Percentiles rank a stretch among this genome's conserved stretches.
Evolutionary conservation across 2,329 filamentous ascomycete species (phyloP).

Genomic region (Diatrype stigma): DNA sequence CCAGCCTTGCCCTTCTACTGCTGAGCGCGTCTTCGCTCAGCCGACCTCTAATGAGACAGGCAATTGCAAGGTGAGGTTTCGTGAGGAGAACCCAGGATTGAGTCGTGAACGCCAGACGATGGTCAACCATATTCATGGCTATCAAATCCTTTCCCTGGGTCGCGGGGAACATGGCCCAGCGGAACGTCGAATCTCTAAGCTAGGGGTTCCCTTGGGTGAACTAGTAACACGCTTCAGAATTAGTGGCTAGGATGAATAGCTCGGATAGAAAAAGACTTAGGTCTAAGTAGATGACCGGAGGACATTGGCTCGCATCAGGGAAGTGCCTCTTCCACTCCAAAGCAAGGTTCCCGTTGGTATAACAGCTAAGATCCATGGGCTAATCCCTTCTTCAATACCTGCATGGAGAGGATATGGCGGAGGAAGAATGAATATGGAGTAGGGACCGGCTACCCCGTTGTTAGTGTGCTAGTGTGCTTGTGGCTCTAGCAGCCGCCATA

Average conservation of each 20-base stretch:
- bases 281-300: constrained; percentile 16
- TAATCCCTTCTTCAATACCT: too few relatives aligned
- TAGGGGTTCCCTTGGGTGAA: constrained; percentile 7
- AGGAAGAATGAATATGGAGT: too few relatives aligned
- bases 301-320: constrained; percentile 3
- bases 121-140: not conserved
- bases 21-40: too few relatives aligned
- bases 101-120: constrained; percentile 9
- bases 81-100: constrained; percentile 8
- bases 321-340: constrained; percentile 12
- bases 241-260: constrained; percentile 4
- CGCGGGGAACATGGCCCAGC: constrained; percentile 5
- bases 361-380: not conserved
- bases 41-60: constrained; percentile 5
- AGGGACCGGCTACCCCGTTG: too few relatives aligned
- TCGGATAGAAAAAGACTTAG: constrained; percentile 15
- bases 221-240: constrained; percentile 7
- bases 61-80: not conserved
- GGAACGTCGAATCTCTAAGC: constrained; percentile 8
- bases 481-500: not conserved
- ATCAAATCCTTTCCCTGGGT: constrained; percentile 9
- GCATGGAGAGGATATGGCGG: too few relatives aligned
- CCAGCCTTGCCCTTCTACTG: too few relatives aligned
- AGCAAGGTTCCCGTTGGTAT: not conserved
- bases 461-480: too few relatives aligned